Evolutionary conservation across 768 basidiomycete species (phyloP), one percentile per base, ranked within the genome.

Genomic region (Psilocybe sp.): DNA sequence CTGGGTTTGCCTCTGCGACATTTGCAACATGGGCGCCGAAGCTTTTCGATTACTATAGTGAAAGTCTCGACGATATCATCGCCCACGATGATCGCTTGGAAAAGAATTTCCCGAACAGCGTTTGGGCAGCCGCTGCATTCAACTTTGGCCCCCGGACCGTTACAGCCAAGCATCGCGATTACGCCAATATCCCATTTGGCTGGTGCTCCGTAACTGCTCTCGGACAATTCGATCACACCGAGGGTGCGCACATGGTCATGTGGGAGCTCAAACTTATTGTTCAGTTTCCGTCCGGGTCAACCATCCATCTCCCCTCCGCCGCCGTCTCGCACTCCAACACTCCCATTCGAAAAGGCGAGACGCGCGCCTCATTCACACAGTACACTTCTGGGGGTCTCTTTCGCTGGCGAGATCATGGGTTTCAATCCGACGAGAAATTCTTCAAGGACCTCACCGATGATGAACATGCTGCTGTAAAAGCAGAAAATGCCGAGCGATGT

Each of bases 161-260:
- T 32, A 34, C 40, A 49, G 50, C 47, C 14, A 41, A 45, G 20
- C 71, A 70, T 15, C 53, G 53, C 0, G 70, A 75, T 38, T 41
- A 18, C 19, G 45, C 40, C 5, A 75, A 76, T 39, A 46, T 66
- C 0, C 55, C 69, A 0, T 61, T 52, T 32, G 68, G 69, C 0
- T 60, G 63, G 57, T 76, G 70, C 40, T 37, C 38, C 14, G 44
- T 56, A 12, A 52, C 51, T 4, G 47, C 54, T 5, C 44, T 52
- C 2, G 51, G 58, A 58, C 0, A 66, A 2, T 73, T 64, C 47
- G 56, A 71, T 43, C 54, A 44, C 1, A 58, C 49, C 2, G 56
- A 44, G 19, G 64, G 70, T 8, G 69, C 69, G 2, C 69, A 72
- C 40, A 40, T 72, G 0, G 50, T 72, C 0, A 39, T 74, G 0